A percentile compares a stretch with the other conserved stretches of the same genome.
phyloP scores from a whole-genome alignment of 352 stramenopile genomes.

The Pythium aquatile region DNA sequence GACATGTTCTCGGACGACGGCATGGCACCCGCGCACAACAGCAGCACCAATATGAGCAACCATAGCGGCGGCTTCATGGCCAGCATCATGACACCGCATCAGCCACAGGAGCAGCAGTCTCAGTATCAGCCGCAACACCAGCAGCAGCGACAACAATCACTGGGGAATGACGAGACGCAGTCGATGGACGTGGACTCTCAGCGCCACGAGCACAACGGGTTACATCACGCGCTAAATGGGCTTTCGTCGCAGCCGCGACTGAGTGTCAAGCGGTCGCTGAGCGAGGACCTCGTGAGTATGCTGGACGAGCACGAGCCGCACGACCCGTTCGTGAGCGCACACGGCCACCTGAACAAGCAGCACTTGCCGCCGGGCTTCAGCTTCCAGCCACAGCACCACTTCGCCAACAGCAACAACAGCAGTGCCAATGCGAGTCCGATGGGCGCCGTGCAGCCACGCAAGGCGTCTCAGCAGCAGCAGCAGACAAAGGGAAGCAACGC shows the following conservation, averaged over 20 bases:
- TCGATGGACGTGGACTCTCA: constrained; percentile 22
- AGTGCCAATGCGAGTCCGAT: constrained; percentile 9
- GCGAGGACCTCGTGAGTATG: constrained; percentile 79
- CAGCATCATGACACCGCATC: neutral
- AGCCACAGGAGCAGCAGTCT: constrained; percentile 20
- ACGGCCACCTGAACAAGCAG: constrained; percentile 5
- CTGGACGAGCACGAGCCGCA: constrained; percentile 53
- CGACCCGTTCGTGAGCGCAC: constrained; percentile 12
- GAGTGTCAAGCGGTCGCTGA: constrained; percentile 57
- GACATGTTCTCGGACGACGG: constrained; percentile 51
- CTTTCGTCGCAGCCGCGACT: constrained; percentile 30
- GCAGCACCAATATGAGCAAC: constrained; percentile 6
- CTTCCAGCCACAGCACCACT: constrained; percentile 13
- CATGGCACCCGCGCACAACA: constrained; percentile 2
- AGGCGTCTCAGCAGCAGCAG: constrained; percentile 17
- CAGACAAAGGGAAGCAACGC: constrained; percentile 15
- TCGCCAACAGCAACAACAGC: constrained; percentile 8
- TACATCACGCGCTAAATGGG: constrained; percentile 16
- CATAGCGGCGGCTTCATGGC: neutral
- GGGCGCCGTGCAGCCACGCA: neutral
- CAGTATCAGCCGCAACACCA: constrained; percentile 16
- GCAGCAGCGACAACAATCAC: neutral
- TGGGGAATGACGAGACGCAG: neutral
- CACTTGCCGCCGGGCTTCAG: constrained; percentile 8
- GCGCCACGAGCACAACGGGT: constrained; percentile 9